Base-by-base conservation (phyloP, 192 early-diverging fungal species). In the Coemansia sp. region DNA sequence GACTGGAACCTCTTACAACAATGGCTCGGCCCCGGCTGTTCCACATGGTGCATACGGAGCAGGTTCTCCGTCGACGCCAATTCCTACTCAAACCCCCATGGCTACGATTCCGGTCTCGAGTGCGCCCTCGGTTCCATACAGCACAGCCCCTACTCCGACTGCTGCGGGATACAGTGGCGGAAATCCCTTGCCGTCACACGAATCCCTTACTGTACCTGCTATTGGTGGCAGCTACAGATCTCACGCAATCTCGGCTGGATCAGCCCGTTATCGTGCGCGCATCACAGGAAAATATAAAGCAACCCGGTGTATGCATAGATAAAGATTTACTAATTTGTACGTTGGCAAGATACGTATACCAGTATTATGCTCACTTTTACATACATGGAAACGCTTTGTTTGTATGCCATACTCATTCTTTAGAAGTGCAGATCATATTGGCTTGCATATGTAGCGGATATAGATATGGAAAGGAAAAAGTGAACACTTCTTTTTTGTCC, bases 1-100 rank as follows among this genome's bases (percentile, higher is more conserved):
- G n/a, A 74, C 62, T 31, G 84, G 77, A 3, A 70, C 76, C 8
- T 58, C 56, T 3, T 58, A 58, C 33, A 34, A 3, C 3, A 58
- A 58, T 58, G 56, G 1, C 35, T 58, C 56, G 56, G 56, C 35
- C 3, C 56, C 56, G 16, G 56, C 34, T 21, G 34, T n/a, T 37
- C 56, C 56, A 6, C 28, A 37, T 23, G 56, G 28, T 16, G 33
- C 25, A 4, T 28, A 56, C 34, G 53, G 31, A 34, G 53, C 53
- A 13, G 53, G 31, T 10, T 36, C 56, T 37, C 35, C 56, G 34
- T 13, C 56, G 12, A 23, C 56, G 7, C 28, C 56, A 16, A 13
- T 56, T 18, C 18, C 43, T 9, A n/a, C 43, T 31, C 31, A 31
- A 18, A n/a, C 14, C 2, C 31, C 53, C 8, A 12, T 28, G 16